phyloP scores from a whole-genome alignment of 371 early-diverging fungal genomes.

The Mycotypha africana region DNA sequence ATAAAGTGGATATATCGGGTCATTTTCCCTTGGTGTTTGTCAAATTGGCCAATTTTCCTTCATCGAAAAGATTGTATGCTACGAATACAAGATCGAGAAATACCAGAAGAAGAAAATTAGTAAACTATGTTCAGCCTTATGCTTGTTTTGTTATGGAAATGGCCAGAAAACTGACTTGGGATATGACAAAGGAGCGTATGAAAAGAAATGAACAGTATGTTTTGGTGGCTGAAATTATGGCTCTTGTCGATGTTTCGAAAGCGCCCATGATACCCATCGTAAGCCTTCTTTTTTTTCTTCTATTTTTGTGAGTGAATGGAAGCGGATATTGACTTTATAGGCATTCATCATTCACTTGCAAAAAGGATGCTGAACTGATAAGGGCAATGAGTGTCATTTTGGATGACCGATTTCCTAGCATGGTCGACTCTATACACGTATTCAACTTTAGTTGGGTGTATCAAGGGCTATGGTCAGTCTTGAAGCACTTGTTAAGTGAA shows the following conservation, averaged over 20 bases:
- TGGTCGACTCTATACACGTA: constrained; percentile 29
- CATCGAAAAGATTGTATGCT: no score
- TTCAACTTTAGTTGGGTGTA: constrained; percentile 47
- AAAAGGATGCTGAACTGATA: constrained; percentile 28
- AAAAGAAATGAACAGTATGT: constrained; percentile 10
- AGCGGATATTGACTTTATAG: not conserved
- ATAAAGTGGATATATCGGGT: constrained; percentile 20
- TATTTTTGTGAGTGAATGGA: not conserved
- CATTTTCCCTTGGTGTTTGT: constrained; percentile 24
- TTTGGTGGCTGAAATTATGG: constrained; percentile 28
- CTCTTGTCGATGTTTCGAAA: constrained; percentile 32
- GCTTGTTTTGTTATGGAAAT: constrained; percentile 44
- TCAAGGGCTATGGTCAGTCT: constrained; percentile 41
- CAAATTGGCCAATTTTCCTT: constrained; percentile 24
- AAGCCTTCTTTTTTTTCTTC: constrained; percentile 7
- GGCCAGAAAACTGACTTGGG: constrained; percentile 27
- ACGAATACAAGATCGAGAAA: no score
- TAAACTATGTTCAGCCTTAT: constrained; percentile 24
- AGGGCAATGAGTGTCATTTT: constrained; percentile 21
- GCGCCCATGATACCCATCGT: constrained; percentile 38
- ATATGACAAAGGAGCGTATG: constrained; percentile 21
- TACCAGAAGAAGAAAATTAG: constrained; percentile 13
- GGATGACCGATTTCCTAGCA: constrained; percentile 27
- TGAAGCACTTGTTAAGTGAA: constrained; percentile 31
- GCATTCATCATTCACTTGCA: no score